Base-by-base conservation (phyloP, 202 grass and related monocot genomes). In the Panicum virgatum region DNA sequence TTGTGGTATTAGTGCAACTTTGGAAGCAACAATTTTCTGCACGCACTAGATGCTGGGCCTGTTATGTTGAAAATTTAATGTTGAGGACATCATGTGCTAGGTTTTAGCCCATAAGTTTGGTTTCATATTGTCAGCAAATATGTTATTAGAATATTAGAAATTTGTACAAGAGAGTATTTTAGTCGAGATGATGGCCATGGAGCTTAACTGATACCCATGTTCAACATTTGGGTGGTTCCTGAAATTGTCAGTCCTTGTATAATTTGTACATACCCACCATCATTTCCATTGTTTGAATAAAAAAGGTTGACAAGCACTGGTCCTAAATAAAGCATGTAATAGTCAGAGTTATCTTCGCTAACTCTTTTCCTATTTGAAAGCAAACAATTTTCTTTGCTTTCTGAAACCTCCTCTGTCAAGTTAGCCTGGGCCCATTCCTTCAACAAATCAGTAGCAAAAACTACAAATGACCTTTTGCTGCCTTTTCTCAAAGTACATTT, bases 121-220 rank as follows among this genome's bases (percentile, higher is more conserved):
- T 86, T 80, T 66, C n/a, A 44, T 68, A 50, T 81, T 64, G 20
- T 48, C 40, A 60, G n/a, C 38, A 66, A 54, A 68, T 56, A 57
- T 69, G 15, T 27, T 62, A 65, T 79, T 65, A 54, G 23, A 80
- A 45, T 52, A 65, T 79, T 65, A 63, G 7, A 80, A 45, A 73
- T 6, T 34, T 45, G 57, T 23, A 50, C 18, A 11, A 65, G 62
- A 19, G 70, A 83, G 9, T 4, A 50, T 30, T 76, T 81, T 60
- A 11, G 47, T 81, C 8, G 38, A 59, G 37, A 80, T 48, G 37
- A 75, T 26, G 38, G 14, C 3, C 44, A 34, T 65, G 36, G 3
- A 34, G 25, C 10, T 53, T 53, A 19, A 65, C 2, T 46, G 30
- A 57, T 45, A 27, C 46, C 26, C 25, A 66, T 30, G 29, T 37